Evolutionary conservation across 345 rosid genomes (phyloP).

Genomic region (Punica granatum): DNA sequence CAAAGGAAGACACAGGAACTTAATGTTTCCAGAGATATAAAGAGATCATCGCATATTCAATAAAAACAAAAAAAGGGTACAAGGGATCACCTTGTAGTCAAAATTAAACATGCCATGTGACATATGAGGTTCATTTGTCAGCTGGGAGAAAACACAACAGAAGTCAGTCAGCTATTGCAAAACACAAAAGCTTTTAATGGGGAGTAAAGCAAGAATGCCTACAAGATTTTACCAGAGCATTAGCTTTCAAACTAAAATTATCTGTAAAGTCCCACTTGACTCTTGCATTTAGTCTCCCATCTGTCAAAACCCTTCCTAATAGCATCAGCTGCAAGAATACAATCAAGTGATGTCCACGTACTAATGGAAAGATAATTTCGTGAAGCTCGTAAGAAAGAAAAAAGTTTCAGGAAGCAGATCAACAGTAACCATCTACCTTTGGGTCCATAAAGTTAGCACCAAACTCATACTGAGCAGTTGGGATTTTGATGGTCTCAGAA

Average conservation of each 20-base stretch:
- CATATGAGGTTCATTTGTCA: slow-evolving; percentile 72
- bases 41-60: neutral
- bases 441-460: slow-evolving; percentile 89
- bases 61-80: neutral
- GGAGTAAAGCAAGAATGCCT: slow-evolving; percentile 1
- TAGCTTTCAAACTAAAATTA: slow-evolving; percentile 64
- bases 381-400: neutral
- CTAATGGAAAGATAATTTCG: neutral
- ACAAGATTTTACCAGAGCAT: slow-evolving; percentile 55
- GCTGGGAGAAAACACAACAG: slow-evolving; percentile 39
- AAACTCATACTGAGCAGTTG: slow-evolving; percentile 86
- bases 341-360: slow-evolving; percentile 8
- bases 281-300: slow-evolving; percentile 87
- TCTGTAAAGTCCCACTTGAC: slow-evolving; percentile 83
- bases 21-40: neutral
- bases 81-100: slow-evolving; percentile 69
- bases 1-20: neutral
- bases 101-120: slow-evolving; percentile 84
- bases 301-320: slow-evolving; percentile 80
- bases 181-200: neutral
- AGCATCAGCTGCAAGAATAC: slow-evolving; percentile 65
- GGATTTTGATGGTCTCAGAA: slow-evolving; percentile 75
- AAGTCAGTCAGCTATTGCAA: neutral
- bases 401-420: neutral
- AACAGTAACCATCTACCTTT: slow-evolving; percentile 29